These are phyloP conservation scores for Rhizophagus prolifer DNA, from an alignment of 192 early-diverging fungal species.

Conservation along the genomic window DNA sequence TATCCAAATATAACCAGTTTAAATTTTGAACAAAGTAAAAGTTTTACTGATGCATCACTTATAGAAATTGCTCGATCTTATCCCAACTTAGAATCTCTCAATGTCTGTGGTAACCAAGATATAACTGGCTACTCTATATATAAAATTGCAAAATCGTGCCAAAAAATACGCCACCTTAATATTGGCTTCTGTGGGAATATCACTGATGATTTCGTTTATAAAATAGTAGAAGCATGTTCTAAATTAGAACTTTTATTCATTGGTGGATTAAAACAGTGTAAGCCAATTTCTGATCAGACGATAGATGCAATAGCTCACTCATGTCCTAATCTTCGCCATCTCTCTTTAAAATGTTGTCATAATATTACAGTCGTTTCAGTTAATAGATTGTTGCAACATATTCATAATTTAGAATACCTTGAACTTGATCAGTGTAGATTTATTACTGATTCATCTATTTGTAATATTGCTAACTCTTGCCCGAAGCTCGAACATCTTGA, in stretches of 20 bases:
- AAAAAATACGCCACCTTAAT: constrained; percentile 1
- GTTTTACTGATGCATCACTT: constrained; percentile 9
- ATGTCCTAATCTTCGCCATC: constrained; percentile 17
- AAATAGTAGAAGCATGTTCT: too few relatives aligned
- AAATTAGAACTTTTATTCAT: constrained; percentile 15
- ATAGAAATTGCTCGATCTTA: constrained; percentile 7
- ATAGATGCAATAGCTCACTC: constrained; percentile 19
- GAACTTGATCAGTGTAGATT: constrained; percentile 20
- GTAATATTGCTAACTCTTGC: constrained; percentile 19
- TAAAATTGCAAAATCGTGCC: constrained; percentile 23
- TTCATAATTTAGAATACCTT: constrained; percentile 5
- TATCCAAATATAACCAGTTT: too few relatives aligned
- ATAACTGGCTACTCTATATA: not conserved
- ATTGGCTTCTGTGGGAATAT: not conserved
- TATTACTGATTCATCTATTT: constrained; percentile 23
- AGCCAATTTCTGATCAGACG: constrained; percentile 18
- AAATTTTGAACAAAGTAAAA: constrained; percentile 10
- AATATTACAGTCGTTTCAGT: constrained; percentile 23
- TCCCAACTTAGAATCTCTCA: not conserved
- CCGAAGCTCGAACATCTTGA: constrained; percentile 12
- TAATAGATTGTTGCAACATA: constrained; percentile 15
- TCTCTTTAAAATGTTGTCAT: constrained; percentile 7
- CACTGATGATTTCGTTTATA: not conserved
- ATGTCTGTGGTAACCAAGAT: too few relatives aligned
- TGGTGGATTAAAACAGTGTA: constrained; percentile 1